Percentiles rank a stretch among this genome's conserved stretches.
Evolutionary conservation across 345 rosid species (phyloP).

Genomic region (Eucalyptus camaldulensis): DNA sequence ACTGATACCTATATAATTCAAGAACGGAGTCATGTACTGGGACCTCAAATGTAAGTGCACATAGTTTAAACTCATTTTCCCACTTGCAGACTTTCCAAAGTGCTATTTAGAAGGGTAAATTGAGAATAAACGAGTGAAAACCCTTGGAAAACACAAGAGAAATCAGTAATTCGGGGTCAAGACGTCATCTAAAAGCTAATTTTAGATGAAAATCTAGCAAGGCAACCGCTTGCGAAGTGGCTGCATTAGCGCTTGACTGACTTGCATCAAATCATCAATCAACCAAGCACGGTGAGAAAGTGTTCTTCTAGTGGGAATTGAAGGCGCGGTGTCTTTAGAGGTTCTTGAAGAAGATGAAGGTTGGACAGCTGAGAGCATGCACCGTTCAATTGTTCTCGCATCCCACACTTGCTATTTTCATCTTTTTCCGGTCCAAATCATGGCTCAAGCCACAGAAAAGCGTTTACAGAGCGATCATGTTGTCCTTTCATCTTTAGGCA

Average conservation of each 20-base stretch:
- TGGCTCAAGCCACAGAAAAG: background rate
- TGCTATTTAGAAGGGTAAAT: too few relatives aligned
- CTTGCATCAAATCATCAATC: background rate
- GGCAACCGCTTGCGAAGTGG: background rate
- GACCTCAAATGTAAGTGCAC: too few relatives aligned
- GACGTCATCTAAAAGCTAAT: too few relatives aligned
- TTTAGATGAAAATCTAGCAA: too few relatives aligned
- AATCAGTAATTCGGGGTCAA: too few relatives aligned
- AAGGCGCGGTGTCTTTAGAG: background rate
- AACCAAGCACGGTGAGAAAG: background rate
- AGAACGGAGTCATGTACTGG: too few relatives aligned
- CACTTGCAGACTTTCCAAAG: too few relatives aligned
- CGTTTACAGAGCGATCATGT: background rate
- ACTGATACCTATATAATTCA: too few relatives aligned
- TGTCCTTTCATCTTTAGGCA: background rate
- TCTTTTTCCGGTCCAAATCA: background rate
- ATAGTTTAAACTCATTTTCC: too few relatives aligned
- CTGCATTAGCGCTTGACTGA: background rate
- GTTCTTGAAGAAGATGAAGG: background rate
- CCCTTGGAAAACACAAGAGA: too few relatives aligned
- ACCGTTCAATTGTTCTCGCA: background rate
- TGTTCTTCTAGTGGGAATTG: background rate
- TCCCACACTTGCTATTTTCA: background rate
- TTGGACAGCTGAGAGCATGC: background rate
- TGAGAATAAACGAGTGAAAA: too few relatives aligned